Conservation (phyloP, 352 stramenopile genomes). For the Globisporangium spinosum region DNA sequence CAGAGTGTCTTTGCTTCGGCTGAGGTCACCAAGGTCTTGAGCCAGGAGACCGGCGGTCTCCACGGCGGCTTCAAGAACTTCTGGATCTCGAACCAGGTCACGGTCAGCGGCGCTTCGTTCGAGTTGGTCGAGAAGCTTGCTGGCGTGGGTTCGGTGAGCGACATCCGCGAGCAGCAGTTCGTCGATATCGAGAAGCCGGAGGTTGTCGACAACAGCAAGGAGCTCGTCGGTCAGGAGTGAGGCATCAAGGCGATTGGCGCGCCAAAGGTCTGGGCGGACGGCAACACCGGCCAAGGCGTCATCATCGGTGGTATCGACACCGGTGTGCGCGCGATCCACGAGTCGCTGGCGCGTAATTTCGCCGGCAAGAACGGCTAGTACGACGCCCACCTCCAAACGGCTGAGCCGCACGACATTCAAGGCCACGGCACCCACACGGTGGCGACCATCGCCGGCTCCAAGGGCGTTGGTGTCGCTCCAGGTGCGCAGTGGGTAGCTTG, state of each 20-base stretch:
- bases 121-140: background rate
- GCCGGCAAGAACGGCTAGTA: too few species aligned
- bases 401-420: too few species aligned
- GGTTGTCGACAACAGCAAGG: too few species aligned
- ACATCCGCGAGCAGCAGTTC: too few species aligned
- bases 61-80: background rate
- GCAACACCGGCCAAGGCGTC: background rate
- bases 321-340: background rate
- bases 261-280: background rate
- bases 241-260: background rate
- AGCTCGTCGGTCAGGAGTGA: background rate
- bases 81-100: slow-evolving; percentile 2
- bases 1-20: background rate
- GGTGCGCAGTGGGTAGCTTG: slow-evolving; percentile 21
- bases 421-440: slow-evolving; percentile 16
- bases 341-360: background rate
- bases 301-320: background rate
- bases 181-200: too few species aligned
- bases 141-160: too few species aligned
- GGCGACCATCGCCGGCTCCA: slow-evolving; percentile 13
- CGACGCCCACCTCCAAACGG: too few species aligned
- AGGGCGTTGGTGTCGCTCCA: slow-evolving; percentile 13
- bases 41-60: background rate
- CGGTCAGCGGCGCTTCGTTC: background rate
- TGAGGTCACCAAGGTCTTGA: background rate